phyloP scores from a whole-genome alignment of 495 filamentous ascomycete genomes.

The Halenospora varia region DNA sequence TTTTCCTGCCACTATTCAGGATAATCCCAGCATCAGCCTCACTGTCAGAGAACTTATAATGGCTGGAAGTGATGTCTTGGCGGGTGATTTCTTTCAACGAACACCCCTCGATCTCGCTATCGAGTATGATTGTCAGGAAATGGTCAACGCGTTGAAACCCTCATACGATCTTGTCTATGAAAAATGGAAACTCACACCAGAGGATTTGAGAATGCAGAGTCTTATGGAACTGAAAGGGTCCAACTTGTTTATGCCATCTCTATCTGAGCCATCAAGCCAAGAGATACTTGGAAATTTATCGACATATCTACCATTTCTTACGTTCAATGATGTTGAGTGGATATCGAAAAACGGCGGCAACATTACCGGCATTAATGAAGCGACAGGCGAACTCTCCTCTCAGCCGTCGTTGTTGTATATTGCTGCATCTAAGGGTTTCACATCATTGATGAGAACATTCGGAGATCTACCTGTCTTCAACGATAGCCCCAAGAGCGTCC shows the following conservation, averaged over 20 bases:
- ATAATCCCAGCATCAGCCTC: background rate
- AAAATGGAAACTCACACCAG: background rate
- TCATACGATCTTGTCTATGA: background rate
- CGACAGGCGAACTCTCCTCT: background rate
- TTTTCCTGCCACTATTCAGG: too few relatives aligned
- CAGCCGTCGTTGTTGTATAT: background rate
- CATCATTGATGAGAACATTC: background rate
- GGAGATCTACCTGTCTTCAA: constrained; percentile 1
- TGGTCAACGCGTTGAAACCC: constrained; percentile 8
- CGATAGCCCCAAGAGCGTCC: constrained; percentile 8
- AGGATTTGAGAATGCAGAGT: background rate
- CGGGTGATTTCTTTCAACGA: constrained; percentile 1
- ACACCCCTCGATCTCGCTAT: constrained; percentile 17
- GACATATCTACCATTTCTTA: background rate
- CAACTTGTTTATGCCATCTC: background rate
- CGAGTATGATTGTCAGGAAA: constrained; percentile 8
- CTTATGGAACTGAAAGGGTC: background rate
- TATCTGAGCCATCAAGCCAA: background rate
- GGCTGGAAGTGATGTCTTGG: constrained; percentile 24
- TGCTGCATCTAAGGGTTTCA: constrained; percentile 12
- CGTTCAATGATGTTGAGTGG: constrained; percentile 4
- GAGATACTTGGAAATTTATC: background rate
- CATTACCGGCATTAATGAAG: background rate
- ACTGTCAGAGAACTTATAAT: constrained; percentile 13
- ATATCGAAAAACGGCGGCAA: constrained; percentile 1